Evolutionary conservation across 352 stramenopile species (phyloP), one percentile per base, ranked within the genome.

Genomic region (Globisporangium megalacanthum): DNA sequence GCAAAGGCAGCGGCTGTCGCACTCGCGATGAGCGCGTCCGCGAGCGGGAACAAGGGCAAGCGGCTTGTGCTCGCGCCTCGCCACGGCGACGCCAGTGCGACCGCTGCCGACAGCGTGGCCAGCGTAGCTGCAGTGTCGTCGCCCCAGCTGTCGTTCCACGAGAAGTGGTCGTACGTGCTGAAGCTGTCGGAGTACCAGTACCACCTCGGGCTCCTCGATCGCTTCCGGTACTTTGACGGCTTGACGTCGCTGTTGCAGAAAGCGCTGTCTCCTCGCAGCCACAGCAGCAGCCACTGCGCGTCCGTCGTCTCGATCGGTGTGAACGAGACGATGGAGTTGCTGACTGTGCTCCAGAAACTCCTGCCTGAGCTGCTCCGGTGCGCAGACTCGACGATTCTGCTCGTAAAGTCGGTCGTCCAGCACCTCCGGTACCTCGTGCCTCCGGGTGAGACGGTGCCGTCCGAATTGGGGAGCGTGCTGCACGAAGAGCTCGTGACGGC

Each of bases 171-270:
- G 14, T 95, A 95, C 53, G 65, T 87, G 25, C 68, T 95, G 25
- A 88, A 90, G 58, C 60, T 95, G 15, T 88, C 83, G 14, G 69
- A 86, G 65, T 93, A 87, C 49, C 85, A 95, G 66, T 92, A 89
- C 61, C 86, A 89, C 52, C 55, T 83, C 29, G 77, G 83, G 1
- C 59, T 95, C 29, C 58, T 95, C 41, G 77, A 95, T 53, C 66
- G 76, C n/a, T 62, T 72, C 41, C 74, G 73, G n/a, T 93, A 86
- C 56, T 89, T 95, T 63, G 79, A 92, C 37, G 83, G 83, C 1
- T 62, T 95, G 3, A 41, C 91, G 4, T 92, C 85, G 35, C 52
- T 95, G 14, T 59, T 91, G 31, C 85, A 95, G 62, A 95, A 95
- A 55, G 69, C 71, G 1, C 56, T 93, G 33, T 77, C 80, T 8